Evolutionary conservation across 75 land plant species (phyloP), one percentile per base, ranked within the genome.

Genomic region (Pinus albicaulis): DNA sequence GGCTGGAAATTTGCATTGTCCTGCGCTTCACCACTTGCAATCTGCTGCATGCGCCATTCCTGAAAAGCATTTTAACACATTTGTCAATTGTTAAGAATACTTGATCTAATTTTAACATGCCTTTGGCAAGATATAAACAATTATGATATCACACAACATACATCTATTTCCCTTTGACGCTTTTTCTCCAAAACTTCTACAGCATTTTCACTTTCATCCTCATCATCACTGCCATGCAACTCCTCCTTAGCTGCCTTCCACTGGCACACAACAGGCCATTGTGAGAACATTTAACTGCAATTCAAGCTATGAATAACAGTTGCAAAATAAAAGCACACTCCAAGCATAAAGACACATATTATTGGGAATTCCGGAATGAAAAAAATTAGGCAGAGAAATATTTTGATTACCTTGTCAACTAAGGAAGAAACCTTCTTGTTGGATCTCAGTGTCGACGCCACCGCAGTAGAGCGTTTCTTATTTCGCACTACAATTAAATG

Each of bases 1-100:
- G 99, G 99, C 85, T 91, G 91, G 83, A 96, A 96, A 80, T 96
- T 96, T 15, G 95, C 99, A 90, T 96, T 96, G 23, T 96, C 98
- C 78, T 86, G 85, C 53, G 95, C 99, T 72, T 90, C 94, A 34
- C 99, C 98, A 89, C 95, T 94, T 12, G 98, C 88, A 71, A 96
- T 89, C 70, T 94, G 97, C 71, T 85, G 83, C 65, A 86, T 86
- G 57, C 85, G 91, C 99, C 99, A 96, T 82, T 93, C 95, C 95
- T 93, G 86, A 44, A 77, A 23, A 28, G 26, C 17, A 41, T 41
- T 7, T 7, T 26, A 36, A 36, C 41, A 36, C 0, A 10, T 34
- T 34, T 65, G 17, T 1, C 31, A 28, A 66, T 7, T 41, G 44
- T 68, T 68, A 41, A 68, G 4, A 11, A 12, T 7, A 38, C 52